phyloP scores from a whole-genome alignment of 2,329 filamentous ascomycete genomes.

The Fusarium concolor region DNA sequence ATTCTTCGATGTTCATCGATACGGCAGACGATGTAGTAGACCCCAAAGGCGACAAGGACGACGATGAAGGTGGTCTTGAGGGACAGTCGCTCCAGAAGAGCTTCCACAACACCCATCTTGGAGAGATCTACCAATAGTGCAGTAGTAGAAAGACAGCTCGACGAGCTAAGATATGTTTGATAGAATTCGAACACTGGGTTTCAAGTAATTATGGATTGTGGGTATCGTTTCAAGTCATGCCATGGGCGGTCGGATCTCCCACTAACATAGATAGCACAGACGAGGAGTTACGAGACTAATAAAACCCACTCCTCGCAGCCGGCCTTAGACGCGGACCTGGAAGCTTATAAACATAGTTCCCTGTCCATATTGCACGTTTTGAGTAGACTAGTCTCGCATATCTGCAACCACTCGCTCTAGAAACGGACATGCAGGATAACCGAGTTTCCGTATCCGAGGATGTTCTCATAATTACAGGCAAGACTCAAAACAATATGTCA shows the following conservation, averaged over 20 bases:
- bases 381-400: conserved; percentile 2
- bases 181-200: neutral
- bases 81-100: conserved; percentile 58
- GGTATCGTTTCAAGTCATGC: neutral
- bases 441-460: conserved; percentile 25
- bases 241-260: neutral
- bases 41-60: conserved; percentile 51
- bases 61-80: conserved; percentile 54
- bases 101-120: conserved; percentile 64
- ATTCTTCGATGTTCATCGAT: conserved; percentile 59
- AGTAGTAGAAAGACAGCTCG: neutral
- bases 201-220: neutral
- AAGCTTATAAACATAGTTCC: conserved; percentile 7
- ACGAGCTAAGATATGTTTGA: neutral
- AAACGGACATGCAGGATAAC: conserved; percentile 24
- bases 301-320: neutral
- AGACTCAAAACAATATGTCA: conserved; percentile 19
- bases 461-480: neutral
- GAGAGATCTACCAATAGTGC: neutral
- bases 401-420: conserved; percentile 2
- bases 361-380: neutral
- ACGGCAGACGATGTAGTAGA: conserved; percentile 54
- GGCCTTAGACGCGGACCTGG: neutral
- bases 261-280: neutral
- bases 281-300: neutral